Evolutionary conservation across 1,284 basidiomycete genomes (phyloP), one percentile per base, ranked within the genome.

Genomic region (Trichosporon sp.): DNA sequence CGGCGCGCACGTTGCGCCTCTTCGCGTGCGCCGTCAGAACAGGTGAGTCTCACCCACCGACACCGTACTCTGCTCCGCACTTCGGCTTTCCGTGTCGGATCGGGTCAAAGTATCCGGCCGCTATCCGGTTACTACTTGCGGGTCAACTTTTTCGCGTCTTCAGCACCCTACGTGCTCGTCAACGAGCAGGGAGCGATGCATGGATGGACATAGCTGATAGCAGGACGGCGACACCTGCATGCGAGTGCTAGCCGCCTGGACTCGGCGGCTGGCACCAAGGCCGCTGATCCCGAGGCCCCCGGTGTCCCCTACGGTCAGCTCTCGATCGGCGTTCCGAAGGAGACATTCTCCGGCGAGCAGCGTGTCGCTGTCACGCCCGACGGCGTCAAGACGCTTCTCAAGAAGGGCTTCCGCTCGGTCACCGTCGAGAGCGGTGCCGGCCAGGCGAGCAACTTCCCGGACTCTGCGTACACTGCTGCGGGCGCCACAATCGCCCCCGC

Each of bases 291-390:
- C n/a, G 60, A 34, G 12, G 60, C 68, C 1, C 63, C 69, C 3
- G 90, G 90, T 23, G 85, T 85, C 67, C 89, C 90, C 23, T 93
- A 92, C 81, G 87, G 89, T 1, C 86, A 88, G 27, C 84, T 93
- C 60, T 88, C 87, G n/a, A 85, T 93, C 73, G 92, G 92, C 44
- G 87, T 91, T 27, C 91, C 91, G 9, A 86, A 86, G 67, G 92
- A 93, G 72, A 86, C 86, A 27, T 92, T 87, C 76, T 88, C 89
- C 2, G 87, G 89, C 73, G 92, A 93, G 80, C 86, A 89, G 68
- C 89, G 92, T 65, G 91, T 93, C 44, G 87, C 91, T 47, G 83
- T 93, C 18, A 92, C 92, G 0, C 92, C 92, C 4, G 87, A 89
- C 75, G 92, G 92, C 76, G 88, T 88, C 9, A 85, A 88, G 4